Conservation (phyloP, 2,329 filamentous ascomycete genomes). For the Monosporascus sp. region DNA sequence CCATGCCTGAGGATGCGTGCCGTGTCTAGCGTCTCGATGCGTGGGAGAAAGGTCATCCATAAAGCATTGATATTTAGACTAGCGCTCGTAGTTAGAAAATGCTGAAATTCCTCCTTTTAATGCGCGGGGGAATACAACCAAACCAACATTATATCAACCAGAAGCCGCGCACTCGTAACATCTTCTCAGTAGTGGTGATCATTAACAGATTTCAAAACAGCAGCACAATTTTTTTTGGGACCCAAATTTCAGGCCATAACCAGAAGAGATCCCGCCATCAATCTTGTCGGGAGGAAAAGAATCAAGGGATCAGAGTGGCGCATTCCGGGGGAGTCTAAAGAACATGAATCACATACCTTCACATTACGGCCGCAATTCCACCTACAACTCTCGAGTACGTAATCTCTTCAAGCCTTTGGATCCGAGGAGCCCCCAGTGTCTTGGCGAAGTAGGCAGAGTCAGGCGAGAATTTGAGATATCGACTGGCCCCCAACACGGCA, state of each 20-base stretch:
- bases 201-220: background rate
- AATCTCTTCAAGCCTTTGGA: background rate
- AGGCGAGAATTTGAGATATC: background rate
- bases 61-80: background rate
- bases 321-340: background rate
- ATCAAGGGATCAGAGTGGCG: background rate
- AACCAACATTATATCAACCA: background rate
- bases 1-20: background rate
- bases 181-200: background rate
- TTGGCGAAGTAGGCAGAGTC: background rate
- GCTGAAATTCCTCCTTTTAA: background rate
- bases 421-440: background rate
- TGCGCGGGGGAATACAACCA: background rate
- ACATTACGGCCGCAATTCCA: background rate
- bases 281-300: no score
- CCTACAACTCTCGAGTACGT: background rate
- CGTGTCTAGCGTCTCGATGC: background rate
- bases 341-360: background rate
- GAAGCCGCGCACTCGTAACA: background rate
- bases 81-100: background rate
- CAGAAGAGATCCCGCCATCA: background rate
- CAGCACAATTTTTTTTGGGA: background rate
- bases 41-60: background rate
- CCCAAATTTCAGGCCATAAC: background rate
- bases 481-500: background rate